These are phyloP conservation scores for Neopestalotiopsis clavispora DNA, from an alignment of 2,329 filamentous ascomycete genomes.

Conservation along the genomic window DNA sequence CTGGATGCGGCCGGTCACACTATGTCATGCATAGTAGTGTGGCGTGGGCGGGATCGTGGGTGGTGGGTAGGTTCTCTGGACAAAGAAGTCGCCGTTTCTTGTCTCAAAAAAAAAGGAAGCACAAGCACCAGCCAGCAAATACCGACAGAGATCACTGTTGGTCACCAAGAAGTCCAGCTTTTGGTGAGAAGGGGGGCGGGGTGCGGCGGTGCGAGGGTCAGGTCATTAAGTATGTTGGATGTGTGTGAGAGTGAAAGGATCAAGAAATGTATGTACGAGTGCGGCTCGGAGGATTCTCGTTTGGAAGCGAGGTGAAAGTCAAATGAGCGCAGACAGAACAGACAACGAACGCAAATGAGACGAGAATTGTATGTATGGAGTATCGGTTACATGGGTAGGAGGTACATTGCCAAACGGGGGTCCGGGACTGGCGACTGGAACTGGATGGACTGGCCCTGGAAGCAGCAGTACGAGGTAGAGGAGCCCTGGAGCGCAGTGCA, in stretches of 20 bases:
- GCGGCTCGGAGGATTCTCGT: neutral
- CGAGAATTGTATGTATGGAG: neutral
- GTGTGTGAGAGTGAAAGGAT: neutral
- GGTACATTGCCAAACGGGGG: neutral
- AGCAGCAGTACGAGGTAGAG: neutral
- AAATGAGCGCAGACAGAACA: neutral
- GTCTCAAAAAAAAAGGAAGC: neutral
- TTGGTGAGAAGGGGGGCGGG: neutral
- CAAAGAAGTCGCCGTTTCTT: conserved; percentile 2
- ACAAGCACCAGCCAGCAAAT: neutral
- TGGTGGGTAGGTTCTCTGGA: neutral
- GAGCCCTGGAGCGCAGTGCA: too few species aligned
- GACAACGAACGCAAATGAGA: neutral
- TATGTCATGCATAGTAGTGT: conserved; percentile 17
- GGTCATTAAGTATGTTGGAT: neutral
- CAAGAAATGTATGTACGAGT: neutral
- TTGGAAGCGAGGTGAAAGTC: neutral
- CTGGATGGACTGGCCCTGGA: neutral
- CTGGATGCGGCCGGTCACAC: conserved; percentile 9
- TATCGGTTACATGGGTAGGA: neutral
- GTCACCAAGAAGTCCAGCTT: conserved; percentile 20
- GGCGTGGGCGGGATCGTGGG: neutral
- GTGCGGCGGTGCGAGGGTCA: neutral
- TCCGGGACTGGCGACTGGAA: neutral
- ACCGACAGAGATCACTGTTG: neutral